phyloP scores from a whole-genome alignment of 345 rosid genomes.

The Erucastrum elatum region DNA sequence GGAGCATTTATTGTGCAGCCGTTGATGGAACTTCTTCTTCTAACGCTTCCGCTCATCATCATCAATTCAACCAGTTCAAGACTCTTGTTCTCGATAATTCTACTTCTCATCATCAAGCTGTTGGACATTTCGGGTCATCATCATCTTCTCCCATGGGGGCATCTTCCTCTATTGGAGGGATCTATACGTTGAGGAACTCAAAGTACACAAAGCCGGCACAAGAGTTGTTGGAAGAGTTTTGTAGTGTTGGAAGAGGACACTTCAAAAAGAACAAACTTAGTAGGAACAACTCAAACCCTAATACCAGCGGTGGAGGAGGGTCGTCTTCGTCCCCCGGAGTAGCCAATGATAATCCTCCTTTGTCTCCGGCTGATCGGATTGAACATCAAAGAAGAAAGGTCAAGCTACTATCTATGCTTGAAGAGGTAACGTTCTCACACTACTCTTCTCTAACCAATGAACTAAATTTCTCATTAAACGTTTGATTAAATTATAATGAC shows the following conservation, averaged over 20 bases:
- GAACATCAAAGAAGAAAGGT: conserved; percentile 94
- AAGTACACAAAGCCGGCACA: conserved; percentile 73
- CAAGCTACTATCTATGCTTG: conserved; percentile 86
- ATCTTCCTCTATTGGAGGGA: conserved; percentile 37
- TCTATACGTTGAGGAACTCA: conserved; percentile 49
- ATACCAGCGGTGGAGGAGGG: conserved; percentile 31
- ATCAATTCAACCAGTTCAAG: conserved; percentile 34
- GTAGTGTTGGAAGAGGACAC: conserved; percentile 72
- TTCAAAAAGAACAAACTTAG: conserved; percentile 33
- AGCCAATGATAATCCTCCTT: conserved; percentile 47
- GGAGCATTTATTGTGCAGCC: conserved; percentile 45
- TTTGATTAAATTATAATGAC: conserved; percentile 5
- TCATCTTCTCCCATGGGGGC: conserved; percentile 34
- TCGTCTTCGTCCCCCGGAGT: conserved; percentile 22
- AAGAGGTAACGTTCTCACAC: conserved; percentile 64
- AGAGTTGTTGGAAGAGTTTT: conserved; percentile 92
- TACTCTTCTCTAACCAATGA: conserved; percentile 14
- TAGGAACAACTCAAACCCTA: conserved; percentile 41
- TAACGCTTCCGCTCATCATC: conserved; percentile 27
- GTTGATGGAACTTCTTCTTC: conserved; percentile 40
- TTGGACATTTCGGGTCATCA: conserved; percentile 44
- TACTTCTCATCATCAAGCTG: conserved; percentile 39
- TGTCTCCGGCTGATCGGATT: conserved; percentile 72
- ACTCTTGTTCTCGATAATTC: conserved; percentile 31
- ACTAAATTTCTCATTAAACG: conserved; percentile 4